Evolutionary conservation across 441 rosid genomes (phyloP), one percentile per base, ranked within the genome.

Genomic region (Croton setiger): DNA sequence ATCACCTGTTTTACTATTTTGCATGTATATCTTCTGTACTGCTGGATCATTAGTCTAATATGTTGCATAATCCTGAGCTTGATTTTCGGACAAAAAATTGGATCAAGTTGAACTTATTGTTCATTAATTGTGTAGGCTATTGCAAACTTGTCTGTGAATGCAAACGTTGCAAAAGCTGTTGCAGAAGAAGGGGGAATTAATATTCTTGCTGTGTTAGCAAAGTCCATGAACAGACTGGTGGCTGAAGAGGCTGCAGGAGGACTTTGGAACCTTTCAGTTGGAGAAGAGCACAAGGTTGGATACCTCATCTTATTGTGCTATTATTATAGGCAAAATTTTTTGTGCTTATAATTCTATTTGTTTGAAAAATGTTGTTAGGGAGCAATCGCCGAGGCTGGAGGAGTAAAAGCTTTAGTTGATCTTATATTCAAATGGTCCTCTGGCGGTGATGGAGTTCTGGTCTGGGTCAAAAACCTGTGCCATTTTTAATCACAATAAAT

Each of bases 171-270:
- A 53, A 91, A 89, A 85, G 85, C 91, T 71, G 96, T 93, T 76
- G 96, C 98, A 64, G 94, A 91, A 70, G 96, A 82, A 81, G 98
- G 96, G 68, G 98, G 98, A 44, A 93, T 91, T n/a, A 49, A 75
- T 63, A 81, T 91, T 72, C 94, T 89, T 71, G 85, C 91, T 59
- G 81, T 75, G 68, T 80, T 93, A 76, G 98, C 98, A 4, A 83
- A 86, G 83, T 93, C 98, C 48, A 85, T 81, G 94, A 93, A 89
- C 71, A 89, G 89, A 82, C 85, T 85, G 64, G 94, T 93, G 62
- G 97, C 97, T 27, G 98, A 93, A 74, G 98, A 91, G 81, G 98
- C 98, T 70, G 97, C 98, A 49, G 98, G 98, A 71, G 98, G 98
- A 67, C 81, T 91, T 37, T 93, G 98, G 98, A 93, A 93, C 78